Base-by-base conservation (phyloP, 2,329 filamentous ascomycete species). In the Ramularia collo-cygni region DNA sequence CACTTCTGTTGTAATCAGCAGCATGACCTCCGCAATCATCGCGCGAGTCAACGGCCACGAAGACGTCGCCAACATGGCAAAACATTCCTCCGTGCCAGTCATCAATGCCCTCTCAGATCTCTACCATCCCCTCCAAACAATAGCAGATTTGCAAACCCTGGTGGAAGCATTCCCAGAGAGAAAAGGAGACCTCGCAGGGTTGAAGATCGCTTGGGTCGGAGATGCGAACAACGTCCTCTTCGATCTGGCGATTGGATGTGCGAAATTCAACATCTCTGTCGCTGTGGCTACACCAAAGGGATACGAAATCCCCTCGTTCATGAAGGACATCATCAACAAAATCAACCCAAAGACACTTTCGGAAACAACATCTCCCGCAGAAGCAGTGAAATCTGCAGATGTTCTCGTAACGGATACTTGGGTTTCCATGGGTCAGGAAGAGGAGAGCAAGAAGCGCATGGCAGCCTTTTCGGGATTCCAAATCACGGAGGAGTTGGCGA, bases 391-490 rank as follows among this genome's bases (percentile, higher is more conserved):
- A 68, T 70, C 81, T 49, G 90, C 92, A 3, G 83, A 98, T 61
- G 76, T 96, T 38, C 71, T 98, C 42, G 88, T 96, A 15, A 98
- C 92, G 1, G 92, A 98, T 59, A 98, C 92, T 1, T 98, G 92
- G 92, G 77, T 98, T 21, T 94, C 87, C 1, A 98, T 98, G 92
- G 92, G 92, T 33, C 90, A 96, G 65, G 92, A 98, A 64, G 78
- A 77, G 41, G 92, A 98, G 65, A 73, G 79, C 28, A 72, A 80
- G 52, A 83, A 83, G 70, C 74, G 86, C 36, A 62, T 95, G 44
- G 77, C 81, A 58, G 87, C 80, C 2, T 98, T 98, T 62, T 75
- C 76, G 19, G 89, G 90, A 10, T 98, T 89, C 66, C 90, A 95
- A 62, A 84, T 98, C 57, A 95, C 90, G 2, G 76, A 81, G 34